These are phyloP conservation scores for Nannizziopsis arthrosporioides DNA, from an alignment of 2,329 filamentous ascomycete species.

Conservation along the genomic window DNA sequence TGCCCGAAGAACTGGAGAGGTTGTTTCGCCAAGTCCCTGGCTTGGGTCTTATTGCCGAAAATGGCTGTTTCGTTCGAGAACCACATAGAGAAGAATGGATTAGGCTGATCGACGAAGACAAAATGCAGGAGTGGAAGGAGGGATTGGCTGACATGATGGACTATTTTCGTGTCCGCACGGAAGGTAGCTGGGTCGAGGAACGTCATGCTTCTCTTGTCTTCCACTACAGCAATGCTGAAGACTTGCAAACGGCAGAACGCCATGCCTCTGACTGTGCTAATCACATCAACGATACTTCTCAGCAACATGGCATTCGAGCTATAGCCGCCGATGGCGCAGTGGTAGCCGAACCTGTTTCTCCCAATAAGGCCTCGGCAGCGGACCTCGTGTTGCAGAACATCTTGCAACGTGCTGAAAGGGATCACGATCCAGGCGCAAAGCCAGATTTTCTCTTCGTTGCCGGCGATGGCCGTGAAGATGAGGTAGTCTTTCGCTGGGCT, in stretches of 20 bases:
- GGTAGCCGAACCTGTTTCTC: slow-evolving; percentile 72
- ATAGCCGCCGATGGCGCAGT: slow-evolving; percentile 69
- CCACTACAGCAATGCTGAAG: slow-evolving; percentile 73
- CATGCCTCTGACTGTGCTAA: slow-evolving; percentile 83
- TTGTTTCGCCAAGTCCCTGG: slow-evolving; percentile 74
- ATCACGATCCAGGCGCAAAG: slow-evolving; percentile 24
- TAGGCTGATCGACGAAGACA: slow-evolving; percentile 59
- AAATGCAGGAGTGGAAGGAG: slow-evolving; percentile 67
- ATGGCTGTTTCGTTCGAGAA: slow-evolving; percentile 78
- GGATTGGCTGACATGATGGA: slow-evolving; percentile 71
- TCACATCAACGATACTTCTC: slow-evolving; percentile 89
- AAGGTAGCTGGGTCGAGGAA: slow-evolving; percentile 77
- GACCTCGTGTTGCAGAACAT: slow-evolving; percentile 57
- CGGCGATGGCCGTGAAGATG: slow-evolving; percentile 85
- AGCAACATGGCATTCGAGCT: slow-evolving; percentile 70
- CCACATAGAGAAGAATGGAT: slow-evolving; percentile 59
- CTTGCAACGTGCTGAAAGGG: slow-evolving; percentile 45
- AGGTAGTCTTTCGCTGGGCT: slow-evolving; percentile 89
- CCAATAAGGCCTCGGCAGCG: slow-evolving; percentile 77
- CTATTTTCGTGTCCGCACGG: slow-evolving; percentile 83
- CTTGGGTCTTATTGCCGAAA: slow-evolving; percentile 84
- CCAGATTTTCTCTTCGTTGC: slow-evolving; percentile 82
- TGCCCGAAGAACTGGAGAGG: slow-evolving; percentile 75
- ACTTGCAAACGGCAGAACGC: slow-evolving; percentile 60
- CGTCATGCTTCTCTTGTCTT: slow-evolving; percentile 86